phyloP scores from a whole-genome alignment of 805 yeast species.

The Saitoella complicata region DNA sequence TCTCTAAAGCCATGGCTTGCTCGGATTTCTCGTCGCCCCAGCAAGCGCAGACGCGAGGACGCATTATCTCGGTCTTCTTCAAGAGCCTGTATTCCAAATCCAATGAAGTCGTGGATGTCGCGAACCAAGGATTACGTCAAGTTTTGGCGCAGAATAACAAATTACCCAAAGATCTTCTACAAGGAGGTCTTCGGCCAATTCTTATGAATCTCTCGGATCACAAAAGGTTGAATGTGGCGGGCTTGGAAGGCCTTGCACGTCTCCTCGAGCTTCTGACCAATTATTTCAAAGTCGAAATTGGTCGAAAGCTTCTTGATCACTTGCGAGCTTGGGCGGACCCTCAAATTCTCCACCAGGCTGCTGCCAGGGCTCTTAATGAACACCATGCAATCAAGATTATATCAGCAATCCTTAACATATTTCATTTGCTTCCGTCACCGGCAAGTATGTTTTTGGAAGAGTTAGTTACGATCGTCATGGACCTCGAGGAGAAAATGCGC shows the following conservation, averaged over 20 bases:
- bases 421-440: conserved; percentile 79
- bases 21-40: conserved; percentile 73
- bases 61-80: conserved; percentile 86
- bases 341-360: conserved; percentile 51
- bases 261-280: conserved; percentile 73
- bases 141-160: conserved; percentile 75
- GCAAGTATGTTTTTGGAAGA: conserved; percentile 88
- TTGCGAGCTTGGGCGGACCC: conserved; percentile 93
- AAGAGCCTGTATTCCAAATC: conserved; percentile 79
- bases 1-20: conserved; percentile 69
- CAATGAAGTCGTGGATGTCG: conserved; percentile 78
- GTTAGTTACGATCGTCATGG: conserved; percentile 55
- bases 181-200: conserved; percentile 89
- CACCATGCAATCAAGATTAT: conserved; percentile 76
- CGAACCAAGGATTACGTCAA: conserved; percentile 71
- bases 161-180: conserved; percentile 86
- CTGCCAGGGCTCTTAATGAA: conserved; percentile 64
- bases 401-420: conserved; percentile 76
- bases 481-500: conserved; percentile 66
- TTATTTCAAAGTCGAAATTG: conserved; percentile 92
- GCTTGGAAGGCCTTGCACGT: conserved; percentile 80
- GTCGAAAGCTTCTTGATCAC: conserved; percentile 81
- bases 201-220: conserved; percentile 88
- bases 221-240: conserved; percentile 72
- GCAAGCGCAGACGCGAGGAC: conserved; percentile 43